Base-by-base conservation (phyloP, 257 asterid genomes). In the Forsythia suspensa region DNA sequence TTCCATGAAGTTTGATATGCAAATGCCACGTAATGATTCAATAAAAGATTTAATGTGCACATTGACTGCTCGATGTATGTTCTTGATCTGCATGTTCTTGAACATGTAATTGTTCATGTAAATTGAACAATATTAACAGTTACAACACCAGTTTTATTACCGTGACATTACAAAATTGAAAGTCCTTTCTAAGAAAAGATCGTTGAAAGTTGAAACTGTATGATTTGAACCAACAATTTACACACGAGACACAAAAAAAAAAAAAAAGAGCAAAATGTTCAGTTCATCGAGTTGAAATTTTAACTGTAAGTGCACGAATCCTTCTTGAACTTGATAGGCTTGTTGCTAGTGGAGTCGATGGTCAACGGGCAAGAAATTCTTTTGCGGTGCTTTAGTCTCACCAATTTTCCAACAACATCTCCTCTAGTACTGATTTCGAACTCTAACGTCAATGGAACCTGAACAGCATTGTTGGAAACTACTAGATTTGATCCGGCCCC, bases 341-440 rank as follows among this genome's bases (percentile, higher is more conserved):
- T 93, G 79, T 44, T 88, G 92, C 90, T 89, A 0, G 85, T 81
- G 10, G 98, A 89, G 68, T 93, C 94, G 11, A 93, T 80, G 75
- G 81, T 86, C 90, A 93, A 68, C 24, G 93, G 82, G 88, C 99
- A 95, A 24, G 96, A 84, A 37, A 93, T 76, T 48, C 80, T 66
- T 67, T 46, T 83, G 29, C 87, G 82, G 61, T 91, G 94, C 84
- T 80, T 90, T 10, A 94, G 91, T 80, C 91, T 87, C 63, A 92
- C 99, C 85, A 95, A 81, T 55, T 93, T 95, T 8, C 99, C 99
- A 0, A 95, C 98, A 24, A 95, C 89, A 70, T 93, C 92, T 41
- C 99, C 99, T 34, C 78, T 77, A 0, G 99, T 86, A 20, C 78
- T 79, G 69, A 95, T 59, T 38, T 84, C 92, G 72, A 95, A 93